Evolutionary conservation across 2,329 filamentous ascomycete genomes (phyloP).

Genomic region (Sphaceloma murrayae): DNA sequence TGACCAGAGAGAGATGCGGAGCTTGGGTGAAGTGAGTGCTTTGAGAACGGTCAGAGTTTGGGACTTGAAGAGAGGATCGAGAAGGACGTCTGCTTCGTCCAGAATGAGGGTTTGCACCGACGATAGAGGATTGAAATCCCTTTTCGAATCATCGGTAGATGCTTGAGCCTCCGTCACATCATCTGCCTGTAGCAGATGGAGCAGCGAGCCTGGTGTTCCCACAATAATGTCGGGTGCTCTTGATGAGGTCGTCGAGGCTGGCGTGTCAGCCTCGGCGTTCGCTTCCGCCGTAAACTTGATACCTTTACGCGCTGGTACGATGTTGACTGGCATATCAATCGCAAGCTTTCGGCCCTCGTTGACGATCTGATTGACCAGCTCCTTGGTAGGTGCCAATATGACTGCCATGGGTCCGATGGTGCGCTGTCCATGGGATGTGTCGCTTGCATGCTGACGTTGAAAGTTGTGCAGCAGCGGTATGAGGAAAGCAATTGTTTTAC

Average conservation of each 20-base stretch:
- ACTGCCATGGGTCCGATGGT: constrained; percentile 31
- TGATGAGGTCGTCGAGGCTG: too few species aligned
- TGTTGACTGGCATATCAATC: constrained; percentile 64
- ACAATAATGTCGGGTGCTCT: constrained; percentile 7
- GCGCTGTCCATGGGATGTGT: constrained; percentile 11
- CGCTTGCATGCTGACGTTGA: constrained; percentile 26
- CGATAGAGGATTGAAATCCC: constrained; percentile 27
- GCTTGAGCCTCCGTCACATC: constrained; percentile 27
- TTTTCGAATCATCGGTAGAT: constrained; percentile 44
- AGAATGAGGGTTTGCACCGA: constrained; percentile 66
- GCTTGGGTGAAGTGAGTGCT: constrained; percentile 58
- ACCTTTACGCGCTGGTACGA: constrained; percentile 76
- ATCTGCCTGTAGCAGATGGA: constrained; percentile 24
- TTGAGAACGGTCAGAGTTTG: constrained; percentile 81
- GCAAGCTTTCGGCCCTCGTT: constrained; percentile 75
- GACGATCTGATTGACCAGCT: constrained; percentile 42
- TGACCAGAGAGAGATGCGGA: constrained; percentile 81
- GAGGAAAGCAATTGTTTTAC: constrained; percentile 89
- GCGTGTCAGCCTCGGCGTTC: constrained; percentile 31
- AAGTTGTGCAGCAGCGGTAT: constrained; percentile 77
- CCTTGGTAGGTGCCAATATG: constrained; percentile 42
- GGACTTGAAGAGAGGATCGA: constrained; percentile 81
- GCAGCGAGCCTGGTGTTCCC: neutral
- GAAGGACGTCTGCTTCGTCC: constrained; percentile 89
- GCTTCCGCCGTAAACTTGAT: constrained; percentile 51